Evolutionary conservation across 306 rosid species (phyloP).

Genomic region (Cucurbita moschata): DNA sequence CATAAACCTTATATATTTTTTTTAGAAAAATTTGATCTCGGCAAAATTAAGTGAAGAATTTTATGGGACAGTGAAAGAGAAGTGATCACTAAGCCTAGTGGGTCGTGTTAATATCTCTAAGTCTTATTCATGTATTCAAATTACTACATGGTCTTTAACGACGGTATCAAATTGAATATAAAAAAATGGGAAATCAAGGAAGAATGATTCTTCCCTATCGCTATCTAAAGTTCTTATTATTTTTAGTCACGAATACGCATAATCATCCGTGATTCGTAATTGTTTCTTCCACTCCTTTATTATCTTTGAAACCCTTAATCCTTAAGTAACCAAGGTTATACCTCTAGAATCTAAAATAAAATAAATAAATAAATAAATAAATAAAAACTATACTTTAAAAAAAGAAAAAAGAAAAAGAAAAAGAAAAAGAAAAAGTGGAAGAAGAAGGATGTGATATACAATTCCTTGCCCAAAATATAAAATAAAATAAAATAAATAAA

Average conservation of each 20-base stretch:
- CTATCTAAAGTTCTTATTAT: background rate
- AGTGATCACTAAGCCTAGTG: too few relatives aligned
- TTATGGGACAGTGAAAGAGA: too few relatives aligned
- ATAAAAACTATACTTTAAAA: too few relatives aligned
- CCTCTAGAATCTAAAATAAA: background rate
- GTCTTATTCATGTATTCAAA: too few relatives aligned
- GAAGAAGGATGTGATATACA: too few relatives aligned
- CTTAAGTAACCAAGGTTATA: background rate
- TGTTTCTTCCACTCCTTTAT: background rate
- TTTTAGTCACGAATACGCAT: background rate
- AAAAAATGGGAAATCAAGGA: background rate
- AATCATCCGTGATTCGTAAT: background rate
- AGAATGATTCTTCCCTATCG: background rate
- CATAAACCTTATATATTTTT: too few relatives aligned
- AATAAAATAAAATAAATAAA: background rate
- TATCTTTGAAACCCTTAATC: background rate
- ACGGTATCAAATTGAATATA: background rate
- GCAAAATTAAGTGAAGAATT: too few relatives aligned
- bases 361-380: background rate
- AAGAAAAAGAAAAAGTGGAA: too few relatives aligned
- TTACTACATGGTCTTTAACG: background rate
- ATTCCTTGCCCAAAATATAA: background rate
- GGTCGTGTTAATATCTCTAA: too few relatives aligned
- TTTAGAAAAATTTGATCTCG: too few relatives aligned
- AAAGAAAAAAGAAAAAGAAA: too few relatives aligned